phyloP scores from a whole-genome alignment of 1,284 basidiomycete genomes.

The Chalciporus sp. region DNA sequence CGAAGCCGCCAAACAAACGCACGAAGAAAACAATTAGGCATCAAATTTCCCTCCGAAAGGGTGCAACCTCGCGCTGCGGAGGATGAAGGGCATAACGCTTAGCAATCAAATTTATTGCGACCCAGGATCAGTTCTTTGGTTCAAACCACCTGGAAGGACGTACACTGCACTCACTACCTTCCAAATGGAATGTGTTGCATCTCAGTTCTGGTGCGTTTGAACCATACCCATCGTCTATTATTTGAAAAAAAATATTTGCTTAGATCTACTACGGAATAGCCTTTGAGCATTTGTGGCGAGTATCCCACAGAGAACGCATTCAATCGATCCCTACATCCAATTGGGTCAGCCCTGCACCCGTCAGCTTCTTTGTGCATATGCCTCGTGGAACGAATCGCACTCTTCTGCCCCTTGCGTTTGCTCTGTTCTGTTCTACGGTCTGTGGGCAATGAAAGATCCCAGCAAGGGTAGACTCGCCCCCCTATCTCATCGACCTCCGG shows the following conservation, averaged over 20 bases:
- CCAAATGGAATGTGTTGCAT: not conserved
- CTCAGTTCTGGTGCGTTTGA: no score
- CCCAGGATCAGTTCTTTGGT: not conserved
- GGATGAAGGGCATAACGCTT: not conserved
- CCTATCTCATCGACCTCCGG: not conserved
- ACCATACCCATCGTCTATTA: not conserved
- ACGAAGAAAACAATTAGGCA: not conserved
- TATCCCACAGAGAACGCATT: not conserved
- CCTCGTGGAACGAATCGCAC: slow-evolving; percentile 13
- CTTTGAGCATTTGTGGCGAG: not conserved
- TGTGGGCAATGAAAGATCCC: not conserved
- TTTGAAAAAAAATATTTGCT: not conserved
- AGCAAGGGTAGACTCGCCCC: not conserved
- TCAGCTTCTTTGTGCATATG: slow-evolving; percentile 11
- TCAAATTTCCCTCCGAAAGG: not conserved
- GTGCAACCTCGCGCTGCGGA: not conserved
- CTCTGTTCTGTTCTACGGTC: not conserved
- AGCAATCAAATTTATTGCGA: not conserved
- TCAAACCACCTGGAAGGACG: not conserved
- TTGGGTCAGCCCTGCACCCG: not conserved
- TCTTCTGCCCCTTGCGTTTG: not conserved
- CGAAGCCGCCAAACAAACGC: not conserved
- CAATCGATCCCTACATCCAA: not conserved
- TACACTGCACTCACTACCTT: not conserved
- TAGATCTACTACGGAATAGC: not conserved